Conservation (phyloP, 1,284 basidiomycete species). For the Pseudozyma sp. region DNA sequence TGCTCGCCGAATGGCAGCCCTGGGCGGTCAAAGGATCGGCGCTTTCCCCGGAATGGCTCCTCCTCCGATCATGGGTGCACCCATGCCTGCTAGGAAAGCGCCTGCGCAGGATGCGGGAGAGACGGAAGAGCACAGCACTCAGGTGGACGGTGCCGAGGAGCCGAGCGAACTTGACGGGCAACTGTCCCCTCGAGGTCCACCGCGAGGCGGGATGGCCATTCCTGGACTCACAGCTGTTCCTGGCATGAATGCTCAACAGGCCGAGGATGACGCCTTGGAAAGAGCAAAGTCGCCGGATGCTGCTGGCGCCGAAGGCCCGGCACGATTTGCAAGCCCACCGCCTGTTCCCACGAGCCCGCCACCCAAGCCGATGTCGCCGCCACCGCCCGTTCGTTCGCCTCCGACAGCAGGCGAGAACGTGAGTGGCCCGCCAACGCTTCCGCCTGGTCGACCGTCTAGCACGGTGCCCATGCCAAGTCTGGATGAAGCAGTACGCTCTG, state of each 20-base stretch:
- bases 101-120: conserved; percentile 32
- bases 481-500: conserved; percentile 41
- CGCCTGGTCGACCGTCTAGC: conserved; percentile 40
- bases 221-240: conserved; percentile 53
- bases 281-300: conserved; percentile 38
- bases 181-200: conserved; percentile 31
- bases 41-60: conserved; percentile 74
- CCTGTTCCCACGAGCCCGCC: conserved; percentile 32
- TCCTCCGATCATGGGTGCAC: conserved; percentile 69
- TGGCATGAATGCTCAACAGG: conserved; percentile 28
- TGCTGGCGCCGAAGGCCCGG: conserved; percentile 22
- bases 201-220: conserved; percentile 63
- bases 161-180: conserved; percentile 24
- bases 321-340: conserved; percentile 27
- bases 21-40: conserved; percentile 64
- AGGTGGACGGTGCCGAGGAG: conserved; percentile 30
- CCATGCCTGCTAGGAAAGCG: conserved; percentile 71
- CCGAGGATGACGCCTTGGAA: conserved; percentile 36
- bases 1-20: conserved; percentile 63
- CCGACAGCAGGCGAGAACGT: conserved; percentile 18
- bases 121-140: conserved; percentile 43
- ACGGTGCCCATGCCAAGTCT: conserved; percentile 37
- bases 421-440: conserved; percentile 22
- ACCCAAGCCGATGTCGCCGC: conserved; percentile 38
- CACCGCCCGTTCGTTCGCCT: conserved; percentile 20